Conservation (phyloP, 2,329 filamentous ascomycete species). For the Hymenoscyphus occultus region DNA sequence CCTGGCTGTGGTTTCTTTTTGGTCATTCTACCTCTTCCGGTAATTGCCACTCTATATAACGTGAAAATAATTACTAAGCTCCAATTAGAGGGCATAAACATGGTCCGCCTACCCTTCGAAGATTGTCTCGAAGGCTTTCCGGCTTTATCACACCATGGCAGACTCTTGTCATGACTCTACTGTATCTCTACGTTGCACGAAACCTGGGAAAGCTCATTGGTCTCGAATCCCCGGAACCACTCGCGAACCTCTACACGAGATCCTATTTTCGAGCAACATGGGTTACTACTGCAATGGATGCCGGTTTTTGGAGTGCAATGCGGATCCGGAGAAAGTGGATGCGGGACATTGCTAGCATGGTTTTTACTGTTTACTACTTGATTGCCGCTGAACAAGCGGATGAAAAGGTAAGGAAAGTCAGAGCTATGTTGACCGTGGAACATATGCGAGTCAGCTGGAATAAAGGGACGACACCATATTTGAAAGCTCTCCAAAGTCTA, state of each 20-base stretch:
- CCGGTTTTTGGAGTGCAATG: conserved; percentile 99
- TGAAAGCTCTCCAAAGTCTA: conserved; percentile 65
- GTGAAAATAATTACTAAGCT: background rate
- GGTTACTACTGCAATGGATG: conserved; percentile 91
- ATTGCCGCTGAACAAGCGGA: conserved; percentile 91
- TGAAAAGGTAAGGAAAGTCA: conserved; percentile 90
- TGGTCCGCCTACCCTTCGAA: conserved; percentile 75
- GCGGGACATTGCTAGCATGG: conserved; percentile 75
- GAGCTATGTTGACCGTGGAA: conserved; percentile 82
- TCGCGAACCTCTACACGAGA: conserved; percentile 89
- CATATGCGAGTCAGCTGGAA: conserved; percentile 94
- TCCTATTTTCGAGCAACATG: conserved; percentile 96
- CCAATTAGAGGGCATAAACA: conserved; percentile 71
- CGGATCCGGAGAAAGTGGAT: conserved; percentile 77
- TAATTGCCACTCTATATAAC: conserved; percentile 37
- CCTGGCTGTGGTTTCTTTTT: conserved; percentile 85
- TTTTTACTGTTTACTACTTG: conserved; percentile 88
- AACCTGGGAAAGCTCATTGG: conserved; percentile 93
- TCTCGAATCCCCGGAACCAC: conserved; percentile 86
- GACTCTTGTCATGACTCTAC: conserved; percentile 78
- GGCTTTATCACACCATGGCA: conserved; percentile 82
- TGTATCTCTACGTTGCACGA: conserved; percentile 85
- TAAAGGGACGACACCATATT: conserved; percentile 84
- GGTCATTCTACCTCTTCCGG: conserved; percentile 81
- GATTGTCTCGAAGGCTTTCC: conserved; percentile 68